Evolutionary conservation across 2,329 filamentous ascomycete species (phyloP).

Genomic region (Davidsoniella australis): DNA sequence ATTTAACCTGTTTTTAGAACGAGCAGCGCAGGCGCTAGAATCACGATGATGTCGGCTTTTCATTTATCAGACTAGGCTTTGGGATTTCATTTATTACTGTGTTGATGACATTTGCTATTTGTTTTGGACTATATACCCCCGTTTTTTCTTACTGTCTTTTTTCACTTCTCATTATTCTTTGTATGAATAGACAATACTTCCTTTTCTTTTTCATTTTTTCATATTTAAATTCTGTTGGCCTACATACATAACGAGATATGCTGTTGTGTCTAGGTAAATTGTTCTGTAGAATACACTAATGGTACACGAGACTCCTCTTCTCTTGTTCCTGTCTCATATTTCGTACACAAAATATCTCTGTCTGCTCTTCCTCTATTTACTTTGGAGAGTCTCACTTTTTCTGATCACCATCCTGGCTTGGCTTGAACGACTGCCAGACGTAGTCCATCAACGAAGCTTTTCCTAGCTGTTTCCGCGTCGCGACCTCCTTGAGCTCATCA

Average conservation of each 20-base stretch:
- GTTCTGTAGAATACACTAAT: background rate
- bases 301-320: background rate
- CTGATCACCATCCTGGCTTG: background rate
- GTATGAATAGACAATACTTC: background rate
- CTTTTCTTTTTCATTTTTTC: background rate
- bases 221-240: background rate
- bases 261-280: background rate
- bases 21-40: conserved; percentile 40
- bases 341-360: background rate
- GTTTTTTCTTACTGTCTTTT: background rate
- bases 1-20: conserved; percentile 47
- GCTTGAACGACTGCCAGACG: conserved; percentile 20
- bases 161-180: background rate
- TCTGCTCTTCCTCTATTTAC: background rate
- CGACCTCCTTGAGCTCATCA: conserved; percentile 35
- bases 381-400: background rate
- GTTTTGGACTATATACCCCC: conserved; percentile 4
- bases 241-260: too few relatives aligned
- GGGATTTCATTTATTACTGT: too few relatives aligned
- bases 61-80: conserved; percentile 5
- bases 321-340: background rate
- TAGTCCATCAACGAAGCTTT: conserved; percentile 28
- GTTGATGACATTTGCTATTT: background rate
- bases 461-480: conserved; percentile 39
- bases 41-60: conserved; percentile 18